A percentile compares a stretch with the other conserved stretches of the same genome.
These are phyloP conservation scores for Amphibolis antarctica DNA, from an alignment of 106 monocot genomes.

Conservation along the genomic window DNA sequence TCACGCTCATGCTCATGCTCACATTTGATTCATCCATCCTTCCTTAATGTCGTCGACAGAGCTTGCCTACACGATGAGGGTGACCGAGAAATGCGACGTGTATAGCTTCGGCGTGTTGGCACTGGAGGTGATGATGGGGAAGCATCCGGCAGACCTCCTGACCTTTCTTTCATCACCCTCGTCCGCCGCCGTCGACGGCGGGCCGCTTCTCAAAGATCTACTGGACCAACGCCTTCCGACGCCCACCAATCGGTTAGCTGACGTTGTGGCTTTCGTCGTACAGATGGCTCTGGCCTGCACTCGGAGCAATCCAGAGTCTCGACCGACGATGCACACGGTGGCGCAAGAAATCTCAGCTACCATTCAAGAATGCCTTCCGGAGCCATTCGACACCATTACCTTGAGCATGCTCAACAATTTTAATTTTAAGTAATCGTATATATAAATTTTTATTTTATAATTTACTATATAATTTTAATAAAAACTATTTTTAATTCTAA, in stretches of 20 bases:
- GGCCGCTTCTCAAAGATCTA: constrained; percentile 32
- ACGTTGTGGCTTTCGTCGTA: constrained; percentile 53
- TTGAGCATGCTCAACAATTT: constrained; percentile 33
- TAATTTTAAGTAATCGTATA: no score
- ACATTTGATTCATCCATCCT: no score
- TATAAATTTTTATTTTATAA: no score
- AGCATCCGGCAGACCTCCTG: constrained; percentile 32
- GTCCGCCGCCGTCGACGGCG: neutral
- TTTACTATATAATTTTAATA: no score
- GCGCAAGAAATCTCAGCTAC: constrained; percentile 61
- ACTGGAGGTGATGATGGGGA: constrained; percentile 17
- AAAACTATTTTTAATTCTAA: no score
- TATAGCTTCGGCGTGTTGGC: constrained; percentile 22
- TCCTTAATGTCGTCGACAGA: neutral
- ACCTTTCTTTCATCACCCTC: constrained; percentile 16
- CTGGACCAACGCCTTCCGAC: constrained; percentile 48
- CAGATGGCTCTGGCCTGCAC: constrained; percentile 44
- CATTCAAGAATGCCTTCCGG: constrained; percentile 22
- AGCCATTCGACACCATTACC: constrained; percentile 36
- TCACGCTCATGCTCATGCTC: no score
- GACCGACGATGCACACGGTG: constrained; percentile 51
- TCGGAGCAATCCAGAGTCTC: constrained; percentile 16
- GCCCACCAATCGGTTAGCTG: constrained; percentile 48
- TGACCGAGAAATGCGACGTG: constrained; percentile 22
- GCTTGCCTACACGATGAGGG: constrained; percentile 24